Evolutionary conservation across 2,329 filamentous ascomycete species (phyloP), one percentile per base, ranked within the genome.

Genomic region (Fusarium floridanum): DNA sequence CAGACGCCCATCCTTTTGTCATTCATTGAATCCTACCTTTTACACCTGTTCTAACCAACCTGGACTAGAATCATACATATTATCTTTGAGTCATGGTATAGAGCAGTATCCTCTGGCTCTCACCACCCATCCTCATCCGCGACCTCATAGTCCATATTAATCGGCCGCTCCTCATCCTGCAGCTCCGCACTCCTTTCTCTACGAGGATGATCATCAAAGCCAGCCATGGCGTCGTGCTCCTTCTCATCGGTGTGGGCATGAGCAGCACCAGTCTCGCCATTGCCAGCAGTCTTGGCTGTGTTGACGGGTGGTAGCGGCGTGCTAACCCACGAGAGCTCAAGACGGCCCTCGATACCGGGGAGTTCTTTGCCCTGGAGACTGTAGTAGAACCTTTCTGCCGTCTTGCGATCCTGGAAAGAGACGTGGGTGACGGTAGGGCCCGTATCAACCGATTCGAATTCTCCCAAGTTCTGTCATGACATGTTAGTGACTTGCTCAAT

Each of bases 341-440:
- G 85, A 55, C 88, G 88, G 48, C 89, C 91, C 2, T 87, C 83
- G 12, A 94, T 83, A 8, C 90, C 89, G 0, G 91, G 90, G 45
- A 95, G 89, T 22, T 88, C 83, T 50, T 87, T 87, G 55, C 86
- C 86, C 56, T 88, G 80, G n/a, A 90, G 83, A 32, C 88, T 85
- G 76, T 90, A 89, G 84, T 88, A 89, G 77, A 93, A 92, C 73
- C 88, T 91, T 80, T 96, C 94, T 5, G 93, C 94, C 16, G 92
- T 92, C 79, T 90, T 90, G 67, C 91, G 89, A 77, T 93, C 91
- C 67, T 89, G 90, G 80, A 93, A 93, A 7, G 88, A 88, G 61
- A 93, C 88, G 63, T 88, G 84, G 1, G 91, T 89, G 0, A 82
- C 80, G 2, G 82, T 72, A 0, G 86, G 81, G 4, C 84, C 85